phyloP scores from a whole-genome alignment of 306 rosid genomes.

The Dalbergia cultrata region DNA sequence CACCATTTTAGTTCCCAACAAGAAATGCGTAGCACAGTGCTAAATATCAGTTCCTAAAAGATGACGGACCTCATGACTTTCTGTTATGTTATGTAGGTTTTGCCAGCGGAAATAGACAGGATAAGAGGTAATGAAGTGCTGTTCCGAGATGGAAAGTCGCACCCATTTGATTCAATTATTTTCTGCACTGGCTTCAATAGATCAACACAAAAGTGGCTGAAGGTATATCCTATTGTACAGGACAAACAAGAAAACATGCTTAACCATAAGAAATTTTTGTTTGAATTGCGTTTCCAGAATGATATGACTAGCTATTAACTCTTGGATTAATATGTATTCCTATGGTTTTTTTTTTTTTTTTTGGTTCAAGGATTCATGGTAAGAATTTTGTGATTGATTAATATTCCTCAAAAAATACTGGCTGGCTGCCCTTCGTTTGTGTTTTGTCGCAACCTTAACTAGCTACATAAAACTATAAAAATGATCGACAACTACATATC shows the following conservation, averaged over 20 bases:
- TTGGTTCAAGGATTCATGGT: too few relatives aligned
- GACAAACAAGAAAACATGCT: not conserved
- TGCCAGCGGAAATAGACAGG: slow-evolving; percentile 61
- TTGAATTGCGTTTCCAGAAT: too few relatives aligned
- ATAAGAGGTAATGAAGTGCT: slow-evolving; percentile 53
- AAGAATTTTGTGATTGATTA: too few relatives aligned
- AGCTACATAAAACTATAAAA: not conserved
- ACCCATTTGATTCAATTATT: slow-evolving; percentile 63
- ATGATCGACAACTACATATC: not conserved
- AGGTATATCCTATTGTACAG: slow-evolving; percentile 50
- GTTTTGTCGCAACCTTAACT: not conserved
- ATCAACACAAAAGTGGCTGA: slow-evolving; percentile 73
- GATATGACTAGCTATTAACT: too few relatives aligned
- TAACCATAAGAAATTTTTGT: too few relatives aligned
- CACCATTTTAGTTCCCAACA: too few relatives aligned
- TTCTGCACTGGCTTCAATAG: slow-evolving; percentile 83
- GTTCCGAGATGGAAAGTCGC: slow-evolving; percentile 57
- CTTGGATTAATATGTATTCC: too few relatives aligned
- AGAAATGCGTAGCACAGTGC: too few relatives aligned
- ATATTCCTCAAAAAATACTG: too few relatives aligned
- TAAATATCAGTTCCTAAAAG: too few relatives aligned
- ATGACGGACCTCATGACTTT: too few relatives aligned
- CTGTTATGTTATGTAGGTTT: slow-evolving; percentile 46
- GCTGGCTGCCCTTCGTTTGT: not conserved
- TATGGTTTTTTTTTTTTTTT: too few relatives aligned